Evolutionary conservation across 2,329 filamentous ascomycete species (phyloP).

Genomic region (Ambrosiella xylebori): DNA sequence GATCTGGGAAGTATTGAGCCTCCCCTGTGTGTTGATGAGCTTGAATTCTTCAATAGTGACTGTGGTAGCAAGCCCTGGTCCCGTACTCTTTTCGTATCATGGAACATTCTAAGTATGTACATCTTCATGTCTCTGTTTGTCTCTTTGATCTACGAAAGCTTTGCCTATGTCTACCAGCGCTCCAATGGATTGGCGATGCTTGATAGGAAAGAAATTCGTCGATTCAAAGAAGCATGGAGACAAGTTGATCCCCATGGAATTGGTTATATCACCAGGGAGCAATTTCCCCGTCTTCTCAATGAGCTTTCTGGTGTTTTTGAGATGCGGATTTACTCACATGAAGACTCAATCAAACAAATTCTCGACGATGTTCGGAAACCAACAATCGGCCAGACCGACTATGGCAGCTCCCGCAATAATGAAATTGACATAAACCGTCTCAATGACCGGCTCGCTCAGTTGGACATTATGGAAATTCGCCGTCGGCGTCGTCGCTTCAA

Average conservation of each 20-base stretch:
- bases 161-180: conserved; percentile 96
- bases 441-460: conserved; percentile 51
- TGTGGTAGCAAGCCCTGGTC: conserved; percentile 88
- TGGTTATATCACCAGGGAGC: conserved; percentile 78
- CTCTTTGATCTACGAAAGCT: conserved; percentile 96
- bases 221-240: conserved; percentile 97
- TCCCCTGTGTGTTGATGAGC: conserved; percentile 59
- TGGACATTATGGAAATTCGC: conserved; percentile 62
- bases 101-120: conserved; percentile 99
- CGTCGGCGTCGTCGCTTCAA: conserved; percentile 66
- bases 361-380: conserved; percentile 56
- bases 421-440: conserved; percentile 60
- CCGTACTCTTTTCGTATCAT: conserved; percentile 73
- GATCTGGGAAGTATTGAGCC: conserved; percentile 69
- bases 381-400: neutral
- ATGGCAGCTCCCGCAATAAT: conserved; percentile 20
- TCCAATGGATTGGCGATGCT: conserved; percentile 84
- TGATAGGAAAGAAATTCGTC: conserved; percentile 80
- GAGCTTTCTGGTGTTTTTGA: conserved; percentile 91
- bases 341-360: conserved; percentile 72
- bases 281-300: conserved; percentile 73
- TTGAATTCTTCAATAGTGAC: conserved; percentile 69
- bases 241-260: conserved; percentile 83
- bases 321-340: conserved; percentile 88
- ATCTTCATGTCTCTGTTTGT: conserved; percentile 98